A percentile compares a stretch with the other conserved stretches of the same genome.
These are phyloP conservation scores for Hirschioporus abietinus DNA, from an alignment of 768 basidiomycete genomes.

Conservation along the genomic window DNA sequence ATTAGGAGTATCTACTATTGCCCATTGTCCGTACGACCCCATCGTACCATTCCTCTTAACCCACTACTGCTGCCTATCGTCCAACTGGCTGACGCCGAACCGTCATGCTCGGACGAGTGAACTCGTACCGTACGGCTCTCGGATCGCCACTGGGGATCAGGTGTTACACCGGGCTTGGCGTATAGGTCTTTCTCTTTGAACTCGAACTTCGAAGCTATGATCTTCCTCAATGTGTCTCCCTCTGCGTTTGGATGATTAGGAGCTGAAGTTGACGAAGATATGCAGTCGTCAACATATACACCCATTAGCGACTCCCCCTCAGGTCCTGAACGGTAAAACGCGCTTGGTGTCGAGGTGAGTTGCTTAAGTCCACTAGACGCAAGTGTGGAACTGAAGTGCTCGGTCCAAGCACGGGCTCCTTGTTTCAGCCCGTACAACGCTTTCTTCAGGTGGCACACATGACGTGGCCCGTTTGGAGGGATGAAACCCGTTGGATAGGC, in stretches of 20 bases:
- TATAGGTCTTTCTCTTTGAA: not conserved
- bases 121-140: too few relatives aligned
- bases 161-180: conserved; percentile 6
- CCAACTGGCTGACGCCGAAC: too few relatives aligned
- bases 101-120: too few relatives aligned
- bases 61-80: too few relatives aligned
- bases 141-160: too few relatives aligned
- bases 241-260: not conserved
- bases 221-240: not conserved
- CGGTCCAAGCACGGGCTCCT: not conserved
- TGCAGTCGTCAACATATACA: not conserved
- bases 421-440: not conserved
- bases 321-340: not conserved
- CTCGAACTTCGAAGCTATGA: not conserved
- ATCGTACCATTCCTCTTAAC: too few relatives aligned
- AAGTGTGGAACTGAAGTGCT: not conserved
- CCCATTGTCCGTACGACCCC: too few relatives aligned
- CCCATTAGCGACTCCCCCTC: not conserved
- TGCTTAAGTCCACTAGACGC: not conserved
- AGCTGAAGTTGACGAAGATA: not conserved
- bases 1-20: too few relatives aligned
- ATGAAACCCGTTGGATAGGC: conserved; percentile 8
- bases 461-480: not conserved
- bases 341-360: not conserved
- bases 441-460: conserved; percentile 3